Conservation (phyloP, 352 stramenopile genomes). For the Globisporangium uncinulatum region DNA sequence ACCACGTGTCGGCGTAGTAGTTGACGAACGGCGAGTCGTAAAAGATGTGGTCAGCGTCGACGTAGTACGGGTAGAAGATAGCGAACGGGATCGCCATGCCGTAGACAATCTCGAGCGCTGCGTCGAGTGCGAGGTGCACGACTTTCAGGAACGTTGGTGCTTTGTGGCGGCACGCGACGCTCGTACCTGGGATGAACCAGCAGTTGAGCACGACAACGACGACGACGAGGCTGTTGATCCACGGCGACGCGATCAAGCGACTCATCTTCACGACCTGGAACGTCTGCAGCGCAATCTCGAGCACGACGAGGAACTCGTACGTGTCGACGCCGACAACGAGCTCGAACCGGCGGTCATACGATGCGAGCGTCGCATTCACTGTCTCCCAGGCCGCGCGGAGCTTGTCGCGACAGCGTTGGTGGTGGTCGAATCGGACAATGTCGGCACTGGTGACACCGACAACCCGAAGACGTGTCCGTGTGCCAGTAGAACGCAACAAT, state of each 20-base stretch:
- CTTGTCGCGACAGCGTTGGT: not conserved
- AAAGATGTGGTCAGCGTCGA: not conserved
- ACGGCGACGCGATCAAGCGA: no score
- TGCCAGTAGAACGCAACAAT: not conserved
- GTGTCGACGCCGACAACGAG: not conserved
- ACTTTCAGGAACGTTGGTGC: not conserved
- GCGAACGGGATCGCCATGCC: constrained; percentile 1
- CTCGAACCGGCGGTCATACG: not conserved
- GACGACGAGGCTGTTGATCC: constrained; percentile 16
- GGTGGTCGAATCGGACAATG: not conserved
- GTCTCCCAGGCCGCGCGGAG: not conserved
- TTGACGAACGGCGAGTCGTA: constrained; percentile 9
- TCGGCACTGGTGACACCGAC: not conserved
- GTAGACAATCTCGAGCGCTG: constrained; percentile 12
- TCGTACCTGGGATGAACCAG: constrained; percentile 7
- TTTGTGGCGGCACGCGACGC: not conserved
- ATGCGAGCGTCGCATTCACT: not conserved
- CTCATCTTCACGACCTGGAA: constrained; percentile 14
- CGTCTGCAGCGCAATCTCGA: constrained; percentile 3
- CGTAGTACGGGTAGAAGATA: constrained; percentile 2
- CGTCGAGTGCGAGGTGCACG: not conserved
- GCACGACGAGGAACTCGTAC: not conserved
- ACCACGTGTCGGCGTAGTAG: constrained; percentile 11
- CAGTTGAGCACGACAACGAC: constrained; percentile 9
- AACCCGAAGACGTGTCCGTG: not conserved